Base-by-base conservation (phyloP, 2,329 filamentous ascomycete species). In the Monosporascus sp. region DNA sequence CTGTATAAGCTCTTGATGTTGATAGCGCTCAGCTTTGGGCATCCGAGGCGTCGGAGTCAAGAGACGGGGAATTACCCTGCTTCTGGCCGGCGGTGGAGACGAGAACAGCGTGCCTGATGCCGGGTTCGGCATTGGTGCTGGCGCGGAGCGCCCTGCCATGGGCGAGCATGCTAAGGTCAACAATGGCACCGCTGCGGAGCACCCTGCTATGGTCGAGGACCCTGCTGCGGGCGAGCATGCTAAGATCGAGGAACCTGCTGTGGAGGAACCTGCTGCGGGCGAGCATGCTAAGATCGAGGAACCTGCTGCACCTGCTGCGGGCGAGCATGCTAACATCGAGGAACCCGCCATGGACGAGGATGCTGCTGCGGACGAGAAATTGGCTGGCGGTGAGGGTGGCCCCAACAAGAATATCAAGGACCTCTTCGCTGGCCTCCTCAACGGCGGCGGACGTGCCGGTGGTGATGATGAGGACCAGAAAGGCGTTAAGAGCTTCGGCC, bases 281-380 rank as follows among this genome's bases (percentile, higher is more conserved):
- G 53, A 31, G 41, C 22, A 44, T 15, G 20, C 36, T 8, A 27
- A 27, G 34, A 34, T 39, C 22, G 47, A 24, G 11, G 27, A n/a
- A 34, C 38, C 20, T 14, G 39, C 39, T 0, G 46, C 38, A 8
- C 25, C 47, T 11, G 49, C 50, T 14, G 50, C 6, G 49, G 22
- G 57, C 47, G 50, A 51, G 24, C 50, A 46, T 9, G 54, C 42
- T 31, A 54, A 53, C 6, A 55, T 50, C 51, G 59, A 24, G 17
- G 22, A n/a, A 34, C 38, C 20, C 7, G 39, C 39, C 2, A 5
- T 8, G 9, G 39, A 3, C 17, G 39, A 42, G 1, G 22, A 18
- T 42, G 39, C 39, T 14, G 39, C 9, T 42, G 39, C 39, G 17
- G 18, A 20, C 18, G 39, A 42, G 27, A 11, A 15, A 22, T 5